Conservation (phyloP, 2,329 filamentous ascomycete genomes). For the Shiraia sp. region DNA sequence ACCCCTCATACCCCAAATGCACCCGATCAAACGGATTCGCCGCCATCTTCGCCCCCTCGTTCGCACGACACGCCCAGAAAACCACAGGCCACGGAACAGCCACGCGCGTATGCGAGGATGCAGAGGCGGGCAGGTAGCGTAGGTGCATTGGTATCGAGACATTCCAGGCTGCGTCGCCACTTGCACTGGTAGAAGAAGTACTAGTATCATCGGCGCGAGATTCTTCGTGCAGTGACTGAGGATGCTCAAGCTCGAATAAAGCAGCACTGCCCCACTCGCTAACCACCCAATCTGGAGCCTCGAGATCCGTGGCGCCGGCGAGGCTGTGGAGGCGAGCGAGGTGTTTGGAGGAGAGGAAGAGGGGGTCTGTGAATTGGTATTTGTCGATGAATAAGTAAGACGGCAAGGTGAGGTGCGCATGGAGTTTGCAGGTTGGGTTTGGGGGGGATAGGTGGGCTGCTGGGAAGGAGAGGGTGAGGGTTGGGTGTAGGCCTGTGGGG, state of each 20-base stretch:
- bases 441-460: slow-evolving; percentile 53
- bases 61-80: slow-evolving; percentile 85
- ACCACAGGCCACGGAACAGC: slow-evolving; percentile 79
- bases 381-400: slow-evolving; percentile 81
- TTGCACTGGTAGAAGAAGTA: too few species aligned
- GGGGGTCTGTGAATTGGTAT: slow-evolving; percentile 76
- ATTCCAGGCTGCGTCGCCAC: slow-evolving; percentile 57
- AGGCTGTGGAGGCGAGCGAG: slow-evolving; percentile 69
- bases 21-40: slow-evolving; percentile 82
- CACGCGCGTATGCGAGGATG: slow-evolving; percentile 44
- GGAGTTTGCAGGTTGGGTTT: slow-evolving; percentile 64
- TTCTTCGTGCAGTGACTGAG: slow-evolving; percentile 8
- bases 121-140: slow-evolving; percentile 67
- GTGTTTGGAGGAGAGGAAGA: slow-evolving; percentile 83
- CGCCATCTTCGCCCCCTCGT: slow-evolving; percentile 67
- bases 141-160: slow-evolving; percentile 80
- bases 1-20: slow-evolving; percentile 82
- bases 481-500: slow-evolving; percentile 84
- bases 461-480: slow-evolving; percentile 71
- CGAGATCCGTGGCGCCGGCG: slow-evolving; percentile 80
- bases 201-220: too few species aligned
- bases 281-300: slow-evolving; percentile 83
- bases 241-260: slow-evolving; percentile 72
- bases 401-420: slow-evolving; percentile 83
- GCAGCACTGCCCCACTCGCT: slow-evolving; percentile 77